Evolutionary conservation across 805 yeast species (phyloP).

Genomic region (Lachancea nothofagi): DNA sequence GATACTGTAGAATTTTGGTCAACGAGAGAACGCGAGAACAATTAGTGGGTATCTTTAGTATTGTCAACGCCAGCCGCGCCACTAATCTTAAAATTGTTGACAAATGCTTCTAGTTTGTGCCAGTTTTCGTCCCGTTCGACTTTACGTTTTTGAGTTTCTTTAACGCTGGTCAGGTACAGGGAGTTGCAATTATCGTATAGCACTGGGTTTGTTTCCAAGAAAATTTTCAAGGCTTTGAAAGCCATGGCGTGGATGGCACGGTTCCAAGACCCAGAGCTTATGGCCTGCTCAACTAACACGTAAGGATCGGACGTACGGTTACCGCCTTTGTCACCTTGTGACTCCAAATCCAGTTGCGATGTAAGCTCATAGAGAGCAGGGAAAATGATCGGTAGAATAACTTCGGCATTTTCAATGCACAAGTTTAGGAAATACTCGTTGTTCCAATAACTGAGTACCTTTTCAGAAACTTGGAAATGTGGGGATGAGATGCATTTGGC

Average conservation of each 20-base stretch:
- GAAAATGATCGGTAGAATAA: slow-evolving; percentile 85
- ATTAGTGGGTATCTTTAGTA: background rate
- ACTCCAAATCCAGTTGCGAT: slow-evolving; percentile 33
- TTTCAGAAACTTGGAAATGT: slow-evolving; percentile 96
- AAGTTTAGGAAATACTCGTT: slow-evolving; percentile 88
- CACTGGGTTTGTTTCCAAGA: slow-evolving; percentile 87
- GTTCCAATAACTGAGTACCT: slow-evolving; percentile 89
- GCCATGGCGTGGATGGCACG: slow-evolving; percentile 88
- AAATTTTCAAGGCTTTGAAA: slow-evolving; percentile 82
- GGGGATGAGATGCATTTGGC: slow-evolving; percentile 91
- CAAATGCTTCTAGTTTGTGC: slow-evolving; percentile 62
- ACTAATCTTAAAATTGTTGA: slow-evolving; percentile 30
- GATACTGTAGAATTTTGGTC: background rate
- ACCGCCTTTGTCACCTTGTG: slow-evolving; percentile 26
- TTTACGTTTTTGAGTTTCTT: slow-evolving; percentile 63
- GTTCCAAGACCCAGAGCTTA: slow-evolving; percentile 75
- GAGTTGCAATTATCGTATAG: slow-evolving; percentile 91
- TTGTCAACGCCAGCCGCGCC: slow-evolving; percentile 6
- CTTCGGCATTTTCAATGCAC: slow-evolving; percentile 89
- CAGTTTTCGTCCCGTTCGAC: slow-evolving; percentile 61
- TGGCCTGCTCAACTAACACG: slow-evolving; percentile 36
- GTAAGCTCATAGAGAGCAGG: slow-evolving; percentile 85
- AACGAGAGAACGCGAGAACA: background rate
- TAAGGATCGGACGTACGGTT: slow-evolving; percentile 30
- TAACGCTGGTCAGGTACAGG: slow-evolving; percentile 71